Evolutionary conservation across 345 rosid genomes (phyloP), one percentile per base, ranked within the genome.

Genomic region (Carallia pectinifolia): DNA sequence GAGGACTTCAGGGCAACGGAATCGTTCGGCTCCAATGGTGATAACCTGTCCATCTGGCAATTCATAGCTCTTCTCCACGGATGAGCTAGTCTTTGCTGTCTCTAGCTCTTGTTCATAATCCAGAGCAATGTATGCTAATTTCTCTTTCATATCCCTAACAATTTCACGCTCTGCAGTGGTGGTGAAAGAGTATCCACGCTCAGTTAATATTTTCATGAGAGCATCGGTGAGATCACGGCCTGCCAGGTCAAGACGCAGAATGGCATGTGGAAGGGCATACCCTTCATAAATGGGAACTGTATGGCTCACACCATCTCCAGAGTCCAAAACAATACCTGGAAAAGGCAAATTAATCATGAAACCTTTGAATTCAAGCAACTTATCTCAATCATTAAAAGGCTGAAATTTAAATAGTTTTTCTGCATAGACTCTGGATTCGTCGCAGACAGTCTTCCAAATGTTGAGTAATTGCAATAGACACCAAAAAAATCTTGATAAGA

Each of bases 221-320:
- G 90, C 86, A 56, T 88, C 92, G 0, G 96, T 88, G 60, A 90
- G 90, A 71, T 88, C 96, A 81, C 88, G 96, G 7, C 96, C 92
- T 69, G 92, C 92, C 61, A 89, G 76, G 78, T 89, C 89, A 5
- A 89, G 86, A 76, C 92, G 90, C 76, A 87, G 80, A 68, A 90
- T 87, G 74, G 96, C 92, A 73, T 88, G 90, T 67, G 92, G 88
- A 19, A 82, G 85, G 66, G 86, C 88, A 61, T 82, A 82, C 47
- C 88, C 85, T 71, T 85, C 85, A 9, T 82, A 82, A 72, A 85
- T 85, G 48, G 88, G 88, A 66, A 85, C 88, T n/a, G 85, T 85
- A 71, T 82, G 88, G 65, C 88, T 85, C 73, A 85, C 86, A 71
- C 88, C 88, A 74, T 82, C 88, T 69, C 85, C 85, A 1, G 88